Base-by-base conservation (phyloP, 495 filamentous ascomycete genomes). In the Lophiostoma macrostomum region DNA sequence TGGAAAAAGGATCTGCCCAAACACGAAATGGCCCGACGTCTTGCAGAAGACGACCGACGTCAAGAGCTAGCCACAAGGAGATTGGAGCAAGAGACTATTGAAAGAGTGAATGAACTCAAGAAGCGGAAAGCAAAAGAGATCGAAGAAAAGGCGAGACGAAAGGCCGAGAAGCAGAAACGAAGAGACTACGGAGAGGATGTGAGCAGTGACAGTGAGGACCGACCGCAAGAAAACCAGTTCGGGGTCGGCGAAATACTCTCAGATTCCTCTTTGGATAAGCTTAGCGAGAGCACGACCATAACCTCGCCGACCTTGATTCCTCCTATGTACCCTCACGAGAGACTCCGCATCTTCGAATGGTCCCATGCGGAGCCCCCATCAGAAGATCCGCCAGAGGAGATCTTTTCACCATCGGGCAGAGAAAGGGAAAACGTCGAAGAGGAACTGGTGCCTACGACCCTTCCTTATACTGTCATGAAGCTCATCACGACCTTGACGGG, bases 301-400 rank as follows among this genome's bases (percentile, higher is more conserved):
- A 14, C 6, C 11, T 29, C 39, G 18, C 7, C 38, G 1, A 27
- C 53, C 7, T 30, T 38, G 1, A 1, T 38, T 7, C 29, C 29
- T n/a, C 55, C 47, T 4, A 47, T 46, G 4, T 28, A 24, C 16
- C 47, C 40, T 27, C 4, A 11, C 22, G 39, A 38, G 20, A 58
- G 41, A 22, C 29, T 58, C 24, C 14, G 55, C 12, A 46, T 58
- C 34, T 53, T 44, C n/a, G 49, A 58, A 27, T 58, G 48, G 39
- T 48, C 37, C 4, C 31, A 38, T n/a, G 11, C 18, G 4, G 40
- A 50, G 1, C 29, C 44, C 4, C 55, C 55, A 2, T 36, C 45
- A 1, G 20, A 10, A 1, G 13, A 38, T 13, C 46, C 54, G 5
- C 53, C 45, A 1, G 8, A 8, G 5, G 2, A 14, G 6, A 18